Evolutionary conservation across 1,284 basidiomycete genomes (phyloP).

Genomic region (Leccinum solheimii): DNA sequence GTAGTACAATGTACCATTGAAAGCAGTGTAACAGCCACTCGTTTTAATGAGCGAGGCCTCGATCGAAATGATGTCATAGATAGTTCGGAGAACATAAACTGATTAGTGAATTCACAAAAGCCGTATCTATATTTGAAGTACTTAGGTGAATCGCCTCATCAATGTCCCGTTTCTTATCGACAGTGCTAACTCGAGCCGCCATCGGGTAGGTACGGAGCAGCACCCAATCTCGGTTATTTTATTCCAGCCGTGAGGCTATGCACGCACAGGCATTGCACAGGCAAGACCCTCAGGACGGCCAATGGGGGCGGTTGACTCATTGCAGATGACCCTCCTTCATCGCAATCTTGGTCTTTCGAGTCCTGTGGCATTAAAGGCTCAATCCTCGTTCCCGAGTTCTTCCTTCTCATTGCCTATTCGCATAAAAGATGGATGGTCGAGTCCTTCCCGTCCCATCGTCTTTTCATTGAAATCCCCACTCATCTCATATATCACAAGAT

Average conservation of each 20-base stretch:
- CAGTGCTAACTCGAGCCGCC: background rate
- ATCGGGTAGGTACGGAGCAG: slow-evolving; percentile 22
- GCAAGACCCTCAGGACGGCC: background rate
- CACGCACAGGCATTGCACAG: background rate
- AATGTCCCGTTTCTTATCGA: background rate
- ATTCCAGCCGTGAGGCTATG: background rate
- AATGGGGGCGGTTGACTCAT: background rate
- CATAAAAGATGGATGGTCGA: slow-evolving; percentile 15
- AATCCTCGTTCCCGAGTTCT: slow-evolving; percentile 15
- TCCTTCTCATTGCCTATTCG: slow-evolving; percentile 7
- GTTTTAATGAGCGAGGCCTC: background rate
- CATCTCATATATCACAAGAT: slow-evolving; percentile 5
- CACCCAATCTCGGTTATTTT: background rate
- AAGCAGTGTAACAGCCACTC: background rate
- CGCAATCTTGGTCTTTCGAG: background rate
- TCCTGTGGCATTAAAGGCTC: background rate
- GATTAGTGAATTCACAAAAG: background rate
- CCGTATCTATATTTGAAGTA: too few relatives aligned
- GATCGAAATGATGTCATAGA: background rate
- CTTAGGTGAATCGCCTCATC: background rate
- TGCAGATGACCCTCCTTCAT: background rate
- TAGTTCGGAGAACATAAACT: background rate
- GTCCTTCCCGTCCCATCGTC: background rate
- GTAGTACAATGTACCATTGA: background rate
- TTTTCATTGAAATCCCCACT: slow-evolving; percentile 27